Evolutionary conservation across 331 rosid genomes (phyloP).

Genomic region (Quercus tomentella): DNA sequence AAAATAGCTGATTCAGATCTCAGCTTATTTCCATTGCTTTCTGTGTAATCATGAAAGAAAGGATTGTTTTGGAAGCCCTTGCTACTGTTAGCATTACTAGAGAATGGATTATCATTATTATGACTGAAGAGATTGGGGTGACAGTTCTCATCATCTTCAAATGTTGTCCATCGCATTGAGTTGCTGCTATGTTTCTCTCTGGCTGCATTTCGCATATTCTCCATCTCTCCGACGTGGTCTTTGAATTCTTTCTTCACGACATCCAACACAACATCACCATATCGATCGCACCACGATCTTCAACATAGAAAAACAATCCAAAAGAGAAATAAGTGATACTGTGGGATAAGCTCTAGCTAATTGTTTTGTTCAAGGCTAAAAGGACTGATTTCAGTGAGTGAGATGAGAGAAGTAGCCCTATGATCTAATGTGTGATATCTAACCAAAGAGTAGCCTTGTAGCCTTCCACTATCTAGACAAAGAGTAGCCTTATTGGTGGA

Average conservation of each 20-base stretch:
- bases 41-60: conserved; percentile 32
- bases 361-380: too few species aligned
- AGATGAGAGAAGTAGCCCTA: not conserved
- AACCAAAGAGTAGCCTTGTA: not conserved
- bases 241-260: conserved; percentile 87
- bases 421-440: not conserved
- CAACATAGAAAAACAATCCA: not conserved
- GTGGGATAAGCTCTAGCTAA: too few species aligned
- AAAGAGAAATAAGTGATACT: not conserved
- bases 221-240: conserved; percentile 76
- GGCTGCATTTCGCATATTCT: conserved; percentile 49
- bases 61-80: conserved; percentile 36
- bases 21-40: conserved; percentile 25
- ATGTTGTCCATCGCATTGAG: conserved; percentile 73
- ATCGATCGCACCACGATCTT: conserved; percentile 80
- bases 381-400: not conserved
- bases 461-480: not conserved
- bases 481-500: not conserved
- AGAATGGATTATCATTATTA: conserved; percentile 18
- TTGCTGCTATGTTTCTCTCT: conserved; percentile 48
- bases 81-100: conserved; percentile 19
- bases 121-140: conserved; percentile 71
- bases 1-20: conserved; percentile 40
- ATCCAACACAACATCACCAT: conserved; percentile 70
- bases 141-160: conserved; percentile 67